Evolutionary conservation across 768 basidiomycete species (phyloP).

Genomic region (Fomitopsis serialis): DNA sequence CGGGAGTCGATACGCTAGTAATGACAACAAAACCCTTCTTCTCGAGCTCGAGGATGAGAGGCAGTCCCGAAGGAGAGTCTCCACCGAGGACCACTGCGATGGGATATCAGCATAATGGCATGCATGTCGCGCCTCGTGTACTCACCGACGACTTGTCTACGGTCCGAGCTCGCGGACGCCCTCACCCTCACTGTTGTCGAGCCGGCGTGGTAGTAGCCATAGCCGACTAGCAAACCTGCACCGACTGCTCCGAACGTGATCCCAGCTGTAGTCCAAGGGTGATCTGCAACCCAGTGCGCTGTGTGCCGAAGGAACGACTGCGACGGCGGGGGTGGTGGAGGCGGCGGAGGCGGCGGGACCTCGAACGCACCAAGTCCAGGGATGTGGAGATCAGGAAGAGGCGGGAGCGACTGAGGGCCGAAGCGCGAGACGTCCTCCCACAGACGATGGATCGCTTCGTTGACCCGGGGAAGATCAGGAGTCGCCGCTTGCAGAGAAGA

Average conservation of each 20-base stretch:
- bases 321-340: constrained; percentile 54
- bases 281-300: constrained; percentile 44
- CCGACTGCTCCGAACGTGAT: constrained; percentile 56
- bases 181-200: constrained; percentile 19
- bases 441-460: constrained; percentile 60
- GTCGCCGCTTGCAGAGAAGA: constrained; percentile 51
- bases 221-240: constrained; percentile 55
- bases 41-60: constrained; percentile 71
- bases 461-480: constrained; percentile 56
- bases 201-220: constrained; percentile 27
- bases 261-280: constrained; percentile 59
- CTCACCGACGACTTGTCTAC: constrained; percentile 42
- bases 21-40: constrained; percentile 80
- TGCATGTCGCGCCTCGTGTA: constrained; percentile 1
- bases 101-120: constrained; percentile 4
- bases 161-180: constrained; percentile 27
- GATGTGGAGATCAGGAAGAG: constrained; percentile 47
- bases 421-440: constrained; percentile 81
- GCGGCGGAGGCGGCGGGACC: constrained; percentile 59
- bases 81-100: constrained; percentile 73
- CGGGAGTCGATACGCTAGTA: constrained; percentile 66
- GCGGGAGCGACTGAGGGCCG: constrained; percentile 49
- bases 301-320: constrained; percentile 43
- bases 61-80: constrained; percentile 66
- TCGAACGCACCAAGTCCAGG: constrained; percentile 69